Evolutionary conservation across 2,329 filamentous ascomycete genomes (phyloP), one percentile per base, ranked within the genome.

Genomic region (Pseudodiploospora longispora): DNA sequence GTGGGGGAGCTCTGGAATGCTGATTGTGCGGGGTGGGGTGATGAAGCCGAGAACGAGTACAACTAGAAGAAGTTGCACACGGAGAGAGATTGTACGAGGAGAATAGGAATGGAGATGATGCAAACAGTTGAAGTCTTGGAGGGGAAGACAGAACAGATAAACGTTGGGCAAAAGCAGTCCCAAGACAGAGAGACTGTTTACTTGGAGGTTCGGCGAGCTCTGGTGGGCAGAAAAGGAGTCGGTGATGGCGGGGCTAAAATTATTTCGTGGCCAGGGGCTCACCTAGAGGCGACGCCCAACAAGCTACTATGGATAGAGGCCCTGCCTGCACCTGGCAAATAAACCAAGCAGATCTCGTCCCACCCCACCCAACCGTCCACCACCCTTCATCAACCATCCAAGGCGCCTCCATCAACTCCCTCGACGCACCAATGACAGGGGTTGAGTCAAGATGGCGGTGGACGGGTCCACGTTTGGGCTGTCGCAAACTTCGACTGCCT

Each of bases 221-320:
- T 37, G 27, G 38, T 30, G 55, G 48, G 47, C 45, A 54, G 54
- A 55, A 61, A 62, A 61, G 58, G 60, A 55, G 58, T 56, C 51
- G 50, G 57, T 51, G 56, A 60, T 58, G 55, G 61, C 65, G 64
- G 64, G 64, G 64, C 61, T 60, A 58, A 62, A 61, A 61, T 64
- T 64, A 64, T 63, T 60, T 55, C 58, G 56, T 57, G 56, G 52
- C 54, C 54, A 51, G 50, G n/a, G n/a, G n/a, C n/a, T n/a, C n/a
- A n/a, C n/a, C n/a, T n/a, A 56, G 56, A 52, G 44, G 40, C 40
- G 27, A n/a, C 38, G 44, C 46, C 43, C 46, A 42, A 45, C 43
- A 32, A 34, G 40, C 39, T 42, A 38, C 28, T 36, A n/a, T 32
- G 19, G 27, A 34, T 12, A 29, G 33, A 38, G 41, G 29, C 41